phyloP scores from a whole-genome alignment of 1,139 yeast genomes.

The Torulaspora pretoriensis region DNA sequence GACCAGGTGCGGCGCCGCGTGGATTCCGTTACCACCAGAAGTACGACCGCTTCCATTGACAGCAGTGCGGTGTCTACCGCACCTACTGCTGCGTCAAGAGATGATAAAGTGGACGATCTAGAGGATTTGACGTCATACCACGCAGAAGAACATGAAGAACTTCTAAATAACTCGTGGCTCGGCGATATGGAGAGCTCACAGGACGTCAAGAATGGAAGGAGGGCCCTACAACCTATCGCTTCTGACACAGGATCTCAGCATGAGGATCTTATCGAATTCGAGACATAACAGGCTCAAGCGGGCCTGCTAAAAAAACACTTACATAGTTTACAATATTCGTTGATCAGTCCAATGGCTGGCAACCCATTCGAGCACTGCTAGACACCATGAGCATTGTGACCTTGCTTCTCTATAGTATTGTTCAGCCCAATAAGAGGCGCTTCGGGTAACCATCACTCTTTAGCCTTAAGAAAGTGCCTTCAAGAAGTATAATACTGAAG shows the following conservation, averaged over 20 bases:
- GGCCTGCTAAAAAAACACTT: not conserved
- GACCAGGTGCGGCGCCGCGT: constrained; percentile 80
- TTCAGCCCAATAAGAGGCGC: not conserved
- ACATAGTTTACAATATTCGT: not conserved
- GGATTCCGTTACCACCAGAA: constrained; percentile 46
- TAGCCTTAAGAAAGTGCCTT: not conserved
- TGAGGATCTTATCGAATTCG: constrained; percentile 17
- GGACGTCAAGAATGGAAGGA: constrained; percentile 6
- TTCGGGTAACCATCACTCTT: not conserved
- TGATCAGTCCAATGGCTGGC: not conserved
- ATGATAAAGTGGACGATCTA: constrained; percentile 16
- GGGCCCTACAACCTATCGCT: constrained; percentile 13
- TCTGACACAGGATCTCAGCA: constrained; percentile 6
- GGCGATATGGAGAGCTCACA: constrained; percentile 14
- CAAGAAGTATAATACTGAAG: not conserved
- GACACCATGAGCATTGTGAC: not conserved
- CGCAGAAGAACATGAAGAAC: constrained; percentile 16
- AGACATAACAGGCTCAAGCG: constrained; percentile 7
- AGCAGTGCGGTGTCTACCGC: constrained; percentile 9
- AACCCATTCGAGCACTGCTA: not conserved
- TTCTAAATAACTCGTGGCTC: constrained; percentile 17
- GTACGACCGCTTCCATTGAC: constrained; percentile 22
- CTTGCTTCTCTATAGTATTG: not conserved
- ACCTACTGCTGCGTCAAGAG: constrained; percentile 6
- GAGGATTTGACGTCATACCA: constrained; percentile 20